Base-by-base conservation (phyloP, 495 filamentous ascomycete species). In the Annulohypoxylon moriforme region DNA sequence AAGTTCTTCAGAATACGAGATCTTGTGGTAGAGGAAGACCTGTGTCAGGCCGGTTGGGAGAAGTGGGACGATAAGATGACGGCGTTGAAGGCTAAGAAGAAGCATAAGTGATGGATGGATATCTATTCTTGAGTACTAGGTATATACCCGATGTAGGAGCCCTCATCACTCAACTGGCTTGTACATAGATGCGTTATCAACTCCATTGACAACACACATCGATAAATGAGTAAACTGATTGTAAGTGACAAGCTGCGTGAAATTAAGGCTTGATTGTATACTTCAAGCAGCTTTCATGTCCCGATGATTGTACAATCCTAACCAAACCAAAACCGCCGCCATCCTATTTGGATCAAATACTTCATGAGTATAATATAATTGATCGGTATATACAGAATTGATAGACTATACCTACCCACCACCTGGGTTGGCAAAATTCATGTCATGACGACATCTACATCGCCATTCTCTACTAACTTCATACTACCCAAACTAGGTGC, bases 11-110 rank as follows among this genome's bases (percentile, higher is more conserved):
- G 94, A 65, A 75, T 96, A 24, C 84, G 96, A 59, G 96, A 99
- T 82, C 81, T 98, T 69, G 89, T 97, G 27, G 86, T 97, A 22
- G 90, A 91, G 82, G 94, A 98, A 81, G 96, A 98, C 80, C 78
- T 97, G 71, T 90, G 90, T 18, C 93, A 97, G 80, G 90, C 94
- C 46, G 96, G 96, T 24, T 98, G 96, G 96, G 92, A 92, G 80
- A 90, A 91, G 77, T 98, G 94, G 94, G 89, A 94, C 81, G 82
- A 82, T 47, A 85, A 82, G 78, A 83, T 68, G 50, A 64, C 73
- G 10, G 76, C 75, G 24, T 65, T 65, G 25, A 69, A 67, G 55
- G 61, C 64, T 7, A 71, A 65, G 31, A 64, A 67, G 8, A 75
- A 78, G 56, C 67, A 61, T 2, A 60, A 58, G 27, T 66, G 47